These are phyloP conservation scores for Pseudonectria foliicola DNA, from an alignment of 2,329 filamentous ascomycete species.

Conservation along the genomic window DNA sequence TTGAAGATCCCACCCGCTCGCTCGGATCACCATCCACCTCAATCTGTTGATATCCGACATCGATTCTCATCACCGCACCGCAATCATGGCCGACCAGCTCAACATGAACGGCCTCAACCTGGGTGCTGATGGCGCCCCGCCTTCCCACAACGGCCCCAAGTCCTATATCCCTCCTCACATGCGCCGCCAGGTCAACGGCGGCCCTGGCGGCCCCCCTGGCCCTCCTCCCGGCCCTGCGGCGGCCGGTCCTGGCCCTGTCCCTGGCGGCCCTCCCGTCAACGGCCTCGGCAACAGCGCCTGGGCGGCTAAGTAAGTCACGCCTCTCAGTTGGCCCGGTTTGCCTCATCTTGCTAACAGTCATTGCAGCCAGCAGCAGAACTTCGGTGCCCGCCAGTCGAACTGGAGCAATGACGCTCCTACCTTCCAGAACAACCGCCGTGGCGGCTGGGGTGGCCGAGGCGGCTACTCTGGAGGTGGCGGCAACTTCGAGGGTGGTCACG, in stretches of 20 bases:
- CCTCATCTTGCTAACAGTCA: constrained; percentile 13
- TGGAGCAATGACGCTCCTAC: constrained; percentile 25
- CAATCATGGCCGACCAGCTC: constrained; percentile 73
- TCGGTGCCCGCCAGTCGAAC: constrained; percentile 28
- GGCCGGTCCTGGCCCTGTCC: constrained; percentile 9
- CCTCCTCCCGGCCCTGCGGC: constrained; percentile 16
- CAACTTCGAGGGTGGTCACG: constrained; percentile 63
- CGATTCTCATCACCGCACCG: constrained; percentile 12
- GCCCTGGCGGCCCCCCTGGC: constrained; percentile 17
- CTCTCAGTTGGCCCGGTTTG: not conserved
- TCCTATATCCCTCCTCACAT: constrained; percentile 85
- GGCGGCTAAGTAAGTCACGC: constrained; percentile 45
- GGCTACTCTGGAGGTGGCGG: constrained; percentile 31
- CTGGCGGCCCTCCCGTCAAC: constrained; percentile 26
- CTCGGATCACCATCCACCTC: constrained; percentile 8
- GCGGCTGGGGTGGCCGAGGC: constrained; percentile 30
- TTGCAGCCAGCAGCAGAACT: constrained; percentile 19
- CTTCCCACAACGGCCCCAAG: constrained; percentile 34
- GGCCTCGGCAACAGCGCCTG: constrained; percentile 59
- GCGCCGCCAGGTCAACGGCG: constrained; percentile 45
- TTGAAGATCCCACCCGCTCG: constrained; percentile 16
- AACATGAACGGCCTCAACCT: constrained; percentile 73
- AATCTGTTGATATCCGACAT: constrained; percentile 14
- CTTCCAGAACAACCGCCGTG: constrained; percentile 26
- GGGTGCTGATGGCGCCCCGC: constrained; percentile 33